Evolutionary conservation across 176 grass and related monocot genomes (phyloP), one percentile per base, ranked within the genome.

Genomic region (Hordeum marinum): DNA sequence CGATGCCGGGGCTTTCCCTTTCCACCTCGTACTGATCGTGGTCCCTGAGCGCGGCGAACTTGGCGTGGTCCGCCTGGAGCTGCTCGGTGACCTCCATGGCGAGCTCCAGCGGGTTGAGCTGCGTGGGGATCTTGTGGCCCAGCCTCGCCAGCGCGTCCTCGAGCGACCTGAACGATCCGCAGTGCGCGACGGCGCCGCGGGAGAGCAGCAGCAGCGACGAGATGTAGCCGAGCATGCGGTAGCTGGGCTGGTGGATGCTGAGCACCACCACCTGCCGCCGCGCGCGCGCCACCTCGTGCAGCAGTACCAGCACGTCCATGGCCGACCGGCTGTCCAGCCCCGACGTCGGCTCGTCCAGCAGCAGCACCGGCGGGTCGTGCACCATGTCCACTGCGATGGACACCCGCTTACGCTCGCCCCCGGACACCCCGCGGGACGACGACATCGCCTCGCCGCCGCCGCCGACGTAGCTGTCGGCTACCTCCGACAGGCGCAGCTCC

Each of bases 191-290:
- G 15, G 78, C 72, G 81, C 96, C 93, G 24, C 72, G 86, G 25
- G 91, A 94, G 13, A 98, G 93, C 9, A 95, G 93, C 15, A 98
- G 78, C 54, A 94, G 79, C n/a, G 89, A 84, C 17, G 93, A 95
- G 66, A 95, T 52, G 69, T 94, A 94, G 11, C 46, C 57, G 15
- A 98, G 94, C 81, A 98, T 98, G 59, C 93, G 96, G 78, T 95
- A 98, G 84, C 91, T 94, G 27, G 96, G 96, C 88, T 98, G 91
- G 86, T 98, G 96, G 72, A 98, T 94, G 75, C 87, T 95, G 42
- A 98, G 85, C 88, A 98, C 89, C 18, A 98, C 68, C 75, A 94
- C 87, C 84, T 98, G 96, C 13, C 70, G 78, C 32, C 96, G 87
- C 18, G 82, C 65, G 76, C 85, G 68, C 37, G 96, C 84, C 93